phyloP scores from a whole-genome alignment of 2,329 filamentous ascomycete species.

The Fusarium incarnatum region DNA sequence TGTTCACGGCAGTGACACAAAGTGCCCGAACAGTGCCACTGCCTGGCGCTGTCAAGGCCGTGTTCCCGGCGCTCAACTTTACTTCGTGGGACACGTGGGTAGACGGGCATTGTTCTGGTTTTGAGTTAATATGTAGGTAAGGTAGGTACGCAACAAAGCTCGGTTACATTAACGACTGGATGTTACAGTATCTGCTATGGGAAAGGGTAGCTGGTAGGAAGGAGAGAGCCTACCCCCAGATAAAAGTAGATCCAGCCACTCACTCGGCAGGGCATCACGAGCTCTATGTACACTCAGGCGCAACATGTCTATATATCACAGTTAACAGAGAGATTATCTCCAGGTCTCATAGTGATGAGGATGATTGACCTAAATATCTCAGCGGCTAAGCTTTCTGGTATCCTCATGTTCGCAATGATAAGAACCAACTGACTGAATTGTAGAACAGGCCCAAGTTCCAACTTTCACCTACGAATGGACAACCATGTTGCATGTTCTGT shows the following conservation, averaged over 20 bases:
- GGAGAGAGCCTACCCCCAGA: not conserved
- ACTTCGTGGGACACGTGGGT: not conserved
- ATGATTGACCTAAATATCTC: not conserved
- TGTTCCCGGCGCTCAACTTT: not conserved
- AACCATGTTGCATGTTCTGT: not conserved
- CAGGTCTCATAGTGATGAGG: not conserved
- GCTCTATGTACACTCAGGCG: not conserved
- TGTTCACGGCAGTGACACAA: not conserved
- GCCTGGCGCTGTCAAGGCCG: not conserved
- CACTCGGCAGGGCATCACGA: not conserved
- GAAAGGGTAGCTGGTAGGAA: no score
- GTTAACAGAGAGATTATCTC: not conserved
- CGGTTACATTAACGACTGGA: not conserved
- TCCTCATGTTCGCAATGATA: not conserved
- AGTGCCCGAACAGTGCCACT: slow-evolving; percentile 1
- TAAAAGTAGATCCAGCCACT: not conserved
- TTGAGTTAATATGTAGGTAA: not conserved
- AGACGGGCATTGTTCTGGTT: not conserved
- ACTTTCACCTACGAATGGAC: not conserved
- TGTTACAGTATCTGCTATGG: not conserved
- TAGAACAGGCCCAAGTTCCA: not conserved
- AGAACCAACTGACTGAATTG: not conserved
- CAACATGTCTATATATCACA: not conserved
- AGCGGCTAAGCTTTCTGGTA: not conserved
- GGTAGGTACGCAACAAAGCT: not conserved